Evolutionary conservation across 2,329 filamentous ascomycete genomes (phyloP).

Genomic region (Apiospora saccharicola): DNA sequence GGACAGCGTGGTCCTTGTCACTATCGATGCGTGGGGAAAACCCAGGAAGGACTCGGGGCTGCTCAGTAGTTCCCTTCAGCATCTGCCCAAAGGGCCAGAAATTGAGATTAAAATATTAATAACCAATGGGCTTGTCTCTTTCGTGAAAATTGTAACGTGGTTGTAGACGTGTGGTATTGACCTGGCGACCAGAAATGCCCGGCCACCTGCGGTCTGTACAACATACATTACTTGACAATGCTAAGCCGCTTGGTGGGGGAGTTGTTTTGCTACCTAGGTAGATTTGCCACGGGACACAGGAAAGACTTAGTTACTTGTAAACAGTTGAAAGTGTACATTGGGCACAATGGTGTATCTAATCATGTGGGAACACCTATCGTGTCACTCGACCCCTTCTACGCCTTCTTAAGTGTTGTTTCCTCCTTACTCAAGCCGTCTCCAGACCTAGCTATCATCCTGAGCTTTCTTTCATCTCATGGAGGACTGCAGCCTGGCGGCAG

Average conservation of each 20-base stretch:
- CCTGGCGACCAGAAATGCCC: neutral
- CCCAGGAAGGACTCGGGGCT: neutral
- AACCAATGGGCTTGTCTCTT: neutral
- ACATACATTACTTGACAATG: neutral
- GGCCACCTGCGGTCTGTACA: neutral
- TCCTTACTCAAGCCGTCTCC: neutral
- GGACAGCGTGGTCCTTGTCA: neutral
- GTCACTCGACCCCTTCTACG: constrained; percentile 9
- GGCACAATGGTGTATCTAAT: constrained; percentile 23
- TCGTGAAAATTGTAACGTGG: neutral
- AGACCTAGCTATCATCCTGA: neutral
- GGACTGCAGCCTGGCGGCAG: neutral
- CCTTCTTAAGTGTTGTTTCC: neutral
- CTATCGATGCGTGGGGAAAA: neutral
- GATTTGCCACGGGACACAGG: neutral
- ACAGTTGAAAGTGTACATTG: constrained; percentile 15
- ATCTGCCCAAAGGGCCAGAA: neutral
- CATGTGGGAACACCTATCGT: constrained; percentile 15
- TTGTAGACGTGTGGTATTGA: neutral
- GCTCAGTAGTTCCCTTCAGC: neutral
- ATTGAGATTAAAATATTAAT: neutral
- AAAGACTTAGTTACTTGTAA: neutral
- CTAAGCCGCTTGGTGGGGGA: neutral
- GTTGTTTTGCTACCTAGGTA: neutral
- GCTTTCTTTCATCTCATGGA: neutral